Base-by-base conservation (phyloP, 805 yeast genomes). In the Monosporozyma aquatica region DNA sequence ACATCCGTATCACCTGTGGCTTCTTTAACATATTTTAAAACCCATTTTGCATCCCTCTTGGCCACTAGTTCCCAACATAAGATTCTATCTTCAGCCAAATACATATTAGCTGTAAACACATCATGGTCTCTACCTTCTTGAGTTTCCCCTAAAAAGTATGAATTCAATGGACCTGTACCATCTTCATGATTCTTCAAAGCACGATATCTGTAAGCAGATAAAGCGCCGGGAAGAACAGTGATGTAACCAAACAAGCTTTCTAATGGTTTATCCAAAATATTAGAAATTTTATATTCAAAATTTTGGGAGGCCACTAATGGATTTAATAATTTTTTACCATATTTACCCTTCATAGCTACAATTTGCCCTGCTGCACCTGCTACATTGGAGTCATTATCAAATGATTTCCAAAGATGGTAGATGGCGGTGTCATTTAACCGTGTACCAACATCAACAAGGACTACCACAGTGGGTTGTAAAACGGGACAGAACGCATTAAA, bases 281-380 rank as follows among this genome's bases (percentile, higher is more conserved):
- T 90, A n/a, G 97, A 87, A 82, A 90, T 86, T 56, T 90, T 90
- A 65, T 90, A 90, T 63, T 90, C 97, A 55, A 90, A 90, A 60
- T 90, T 90, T 61, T 90, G 97, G 1, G 96, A 86, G 0, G 97
- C 97, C 37, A 90, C 96, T 34, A 90, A 67, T 9, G 97, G 97
- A 61, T 90, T 90, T 18, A 85, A 61, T 47, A 92, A 68, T 49
- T 89, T 86, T 20, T 67, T 55, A 75, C 97, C 87, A 23, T 79
- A 82, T 53, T 79, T 83, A 35, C 98, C 99, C 54, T 87, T 87
- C 85, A 90, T 82, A 0, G 97, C 87, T 48, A 83, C 83, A 58
- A 92, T 89, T 62, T 92, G 97, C 48, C 99, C 99, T 11, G 97
- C 97, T 1, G 95, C 98, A 48, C 99, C 99, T 0, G 96, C 99